Conservation (phyloP, 1,284 basidiomycete species). For the Fomitopsis pinicola region DNA sequence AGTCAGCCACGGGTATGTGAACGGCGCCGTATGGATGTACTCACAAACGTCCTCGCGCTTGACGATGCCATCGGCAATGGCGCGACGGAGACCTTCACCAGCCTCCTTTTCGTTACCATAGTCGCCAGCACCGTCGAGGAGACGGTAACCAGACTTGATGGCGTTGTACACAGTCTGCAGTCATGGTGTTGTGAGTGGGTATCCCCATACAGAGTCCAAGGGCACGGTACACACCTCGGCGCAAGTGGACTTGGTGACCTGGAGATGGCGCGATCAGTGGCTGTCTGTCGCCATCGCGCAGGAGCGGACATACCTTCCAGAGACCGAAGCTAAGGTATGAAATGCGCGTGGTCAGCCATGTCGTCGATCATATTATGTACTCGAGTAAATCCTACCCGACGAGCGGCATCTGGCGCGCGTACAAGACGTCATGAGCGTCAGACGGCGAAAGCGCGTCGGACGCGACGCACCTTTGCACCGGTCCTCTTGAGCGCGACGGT, state of each 20-base stretch:
- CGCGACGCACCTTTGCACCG: conserved; percentile 45
- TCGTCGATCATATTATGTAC: conserved; percentile 2
- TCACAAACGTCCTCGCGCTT: conserved; percentile 76
- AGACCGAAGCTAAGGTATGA: conserved; percentile 51
- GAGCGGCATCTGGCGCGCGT: conserved; percentile 48
- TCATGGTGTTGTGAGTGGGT: background rate
- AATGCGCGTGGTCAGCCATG: conserved; percentile 5
- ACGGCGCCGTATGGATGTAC: conserved; percentile 24
- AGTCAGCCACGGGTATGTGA: background rate
- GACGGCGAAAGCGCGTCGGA: background rate
- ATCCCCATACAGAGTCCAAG: no score
- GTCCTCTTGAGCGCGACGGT: conserved; percentile 54
- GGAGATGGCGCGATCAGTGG: background rate
- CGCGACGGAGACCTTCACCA: conserved; percentile 67
- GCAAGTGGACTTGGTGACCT: conserved; percentile 55
- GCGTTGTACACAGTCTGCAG: conserved; percentile 60
- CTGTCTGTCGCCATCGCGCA: background rate
- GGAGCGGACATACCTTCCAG: conserved; percentile 49
- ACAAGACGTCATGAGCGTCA: conserved; percentile 3
- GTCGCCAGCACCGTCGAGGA: conserved; percentile 80
- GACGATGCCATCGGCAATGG: conserved; percentile 70
- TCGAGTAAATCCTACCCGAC: conserved; percentile 42
- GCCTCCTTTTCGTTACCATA: conserved; percentile 90
- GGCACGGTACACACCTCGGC: conserved; percentile 57
- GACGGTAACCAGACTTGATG: conserved; percentile 73